These are phyloP conservation scores for Aspergillus avenaceus DNA, from an alignment of 495 filamentous ascomycete genomes.

Conservation along the genomic window DNA sequence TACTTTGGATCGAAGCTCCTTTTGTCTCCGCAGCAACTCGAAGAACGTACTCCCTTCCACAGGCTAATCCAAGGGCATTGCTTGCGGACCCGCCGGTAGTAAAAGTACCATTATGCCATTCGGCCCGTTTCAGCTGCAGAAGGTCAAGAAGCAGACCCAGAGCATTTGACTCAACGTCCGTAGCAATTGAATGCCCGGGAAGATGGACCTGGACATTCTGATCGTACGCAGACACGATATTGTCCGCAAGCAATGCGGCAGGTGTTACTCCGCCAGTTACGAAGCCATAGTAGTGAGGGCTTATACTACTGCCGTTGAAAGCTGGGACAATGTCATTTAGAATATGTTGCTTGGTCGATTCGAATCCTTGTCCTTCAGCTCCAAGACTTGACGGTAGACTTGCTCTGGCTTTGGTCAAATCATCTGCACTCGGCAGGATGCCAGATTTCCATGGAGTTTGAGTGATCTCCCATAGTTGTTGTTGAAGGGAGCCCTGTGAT, in stretches of 20 bases:
- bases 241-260: slow-evolving; percentile 79
- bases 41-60: slow-evolving; percentile 66
- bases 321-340: slow-evolving; percentile 59
- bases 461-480: slow-evolving; percentile 33
- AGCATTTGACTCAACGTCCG: slow-evolving; percentile 68
- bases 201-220: slow-evolving; percentile 87
- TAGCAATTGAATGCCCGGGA: slow-evolving; percentile 65
- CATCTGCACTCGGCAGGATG: slow-evolving; percentile 31
- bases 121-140: slow-evolving; percentile 52
- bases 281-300: slow-evolving; percentile 79
- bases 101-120: slow-evolving; percentile 59
- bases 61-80: slow-evolving; percentile 79
- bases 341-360: slow-evolving; percentile 46
- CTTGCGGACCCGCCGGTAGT: slow-evolving; percentile 87
- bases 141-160: slow-evolving; percentile 66
- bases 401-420: slow-evolving; percentile 29
- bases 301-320: slow-evolving; percentile 58
- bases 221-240: slow-evolving; percentile 71
- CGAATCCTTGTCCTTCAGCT: slow-evolving; percentile 40
- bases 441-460: slow-evolving; percentile 28
- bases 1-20: slow-evolving; percentile 39
- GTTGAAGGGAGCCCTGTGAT: slow-evolving; percentile 23
- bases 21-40: slow-evolving; percentile 32
- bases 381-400: slow-evolving; percentile 39
- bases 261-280: slow-evolving; percentile 80